These are phyloP conservation scores for Vaccinium darrowii DNA, from an alignment of 148 eudicot genomes.

Conservation along the genomic window DNA sequence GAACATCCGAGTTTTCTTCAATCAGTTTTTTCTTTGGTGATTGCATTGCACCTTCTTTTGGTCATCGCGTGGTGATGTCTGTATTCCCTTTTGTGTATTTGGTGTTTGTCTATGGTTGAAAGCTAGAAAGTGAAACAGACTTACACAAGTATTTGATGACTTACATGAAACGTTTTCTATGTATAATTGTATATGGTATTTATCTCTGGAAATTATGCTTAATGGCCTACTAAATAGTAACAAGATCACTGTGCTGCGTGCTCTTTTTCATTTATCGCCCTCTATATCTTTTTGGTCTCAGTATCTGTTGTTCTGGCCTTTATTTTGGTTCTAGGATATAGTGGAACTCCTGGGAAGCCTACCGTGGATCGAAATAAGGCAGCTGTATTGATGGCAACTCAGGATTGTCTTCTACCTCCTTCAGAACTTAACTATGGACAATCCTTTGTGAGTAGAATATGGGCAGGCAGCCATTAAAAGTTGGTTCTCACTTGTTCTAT, in stretches of 20 bases:
- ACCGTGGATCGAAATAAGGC: conserved; percentile 24
- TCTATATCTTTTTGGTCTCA: not conserved
- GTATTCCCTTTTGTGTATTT: not conserved
- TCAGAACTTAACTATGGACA: conserved; percentile 40
- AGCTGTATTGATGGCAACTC: conserved; percentile 30
- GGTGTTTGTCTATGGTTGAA: not conserved
- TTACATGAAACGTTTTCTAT: not conserved
- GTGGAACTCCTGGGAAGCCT: conserved; percentile 27
- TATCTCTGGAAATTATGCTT: not conserved
- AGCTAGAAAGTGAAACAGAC: not conserved
- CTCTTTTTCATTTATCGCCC: not conserved
- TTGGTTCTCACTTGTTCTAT: not conserved
- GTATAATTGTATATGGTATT: not conserved
- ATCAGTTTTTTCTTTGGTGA: not conserved
- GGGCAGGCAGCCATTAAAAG: not conserved
- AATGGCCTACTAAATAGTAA: not conserved
- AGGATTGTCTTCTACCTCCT: conserved; percentile 36
- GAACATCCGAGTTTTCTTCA: not conserved
- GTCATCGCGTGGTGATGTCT: not conserved
- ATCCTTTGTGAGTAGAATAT: conserved; percentile 42
- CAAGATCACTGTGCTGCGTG: not conserved
- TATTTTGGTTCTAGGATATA: conserved; percentile 29
- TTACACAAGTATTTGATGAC: not conserved
- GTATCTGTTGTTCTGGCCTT: not conserved
- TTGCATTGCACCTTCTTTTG: no score